Conservation (phyloP, 257 asterid genomes). For the Scutellaria barbata region DNA sequence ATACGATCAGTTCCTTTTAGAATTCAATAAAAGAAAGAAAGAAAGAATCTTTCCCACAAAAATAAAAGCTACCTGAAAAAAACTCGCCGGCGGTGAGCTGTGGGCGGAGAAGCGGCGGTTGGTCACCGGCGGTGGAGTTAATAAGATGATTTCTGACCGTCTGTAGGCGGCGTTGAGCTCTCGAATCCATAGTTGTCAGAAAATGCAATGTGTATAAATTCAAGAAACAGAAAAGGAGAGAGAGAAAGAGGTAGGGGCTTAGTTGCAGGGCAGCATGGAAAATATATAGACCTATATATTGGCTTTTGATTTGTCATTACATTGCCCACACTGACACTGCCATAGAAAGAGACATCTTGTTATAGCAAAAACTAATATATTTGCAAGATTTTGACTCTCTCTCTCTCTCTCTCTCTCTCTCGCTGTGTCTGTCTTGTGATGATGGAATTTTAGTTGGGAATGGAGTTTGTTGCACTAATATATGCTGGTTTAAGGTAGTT, state of each 20-base stretch:
- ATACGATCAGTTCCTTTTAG: neutral
- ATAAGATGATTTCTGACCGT: constrained; percentile 46
- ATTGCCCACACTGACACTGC: neutral
- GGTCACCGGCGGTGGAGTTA: constrained; percentile 32
- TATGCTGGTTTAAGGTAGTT: constrained; percentile 8
- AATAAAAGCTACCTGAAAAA: constrained; percentile 34
- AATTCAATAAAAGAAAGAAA: neutral
- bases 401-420: neutral
- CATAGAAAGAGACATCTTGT: constrained; percentile 23
- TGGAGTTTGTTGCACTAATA: constrained; percentile 1
- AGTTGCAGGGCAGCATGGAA: neutral
- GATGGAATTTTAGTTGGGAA: neutral
- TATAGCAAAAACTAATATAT: too few relatives aligned
- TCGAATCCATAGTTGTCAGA: constrained; percentile 37
- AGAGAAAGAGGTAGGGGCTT: neutral
- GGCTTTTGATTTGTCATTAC: constrained; percentile 19
- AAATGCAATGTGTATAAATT: neutral
- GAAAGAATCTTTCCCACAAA: neutral
- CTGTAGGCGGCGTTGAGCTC: constrained; percentile 52
- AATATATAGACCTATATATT: neutral
- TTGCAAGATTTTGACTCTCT: too few relatives aligned
- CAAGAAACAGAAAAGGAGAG: neutral
- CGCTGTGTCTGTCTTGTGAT: neutral
- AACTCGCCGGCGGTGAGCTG: constrained; percentile 50
- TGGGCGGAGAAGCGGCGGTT: constrained; percentile 38